Evolutionary conservation across 371 early-diverging fungal genomes (phyloP), one percentile per base, ranked within the genome.

Genomic region (Lichtheimia ornata): DNA sequence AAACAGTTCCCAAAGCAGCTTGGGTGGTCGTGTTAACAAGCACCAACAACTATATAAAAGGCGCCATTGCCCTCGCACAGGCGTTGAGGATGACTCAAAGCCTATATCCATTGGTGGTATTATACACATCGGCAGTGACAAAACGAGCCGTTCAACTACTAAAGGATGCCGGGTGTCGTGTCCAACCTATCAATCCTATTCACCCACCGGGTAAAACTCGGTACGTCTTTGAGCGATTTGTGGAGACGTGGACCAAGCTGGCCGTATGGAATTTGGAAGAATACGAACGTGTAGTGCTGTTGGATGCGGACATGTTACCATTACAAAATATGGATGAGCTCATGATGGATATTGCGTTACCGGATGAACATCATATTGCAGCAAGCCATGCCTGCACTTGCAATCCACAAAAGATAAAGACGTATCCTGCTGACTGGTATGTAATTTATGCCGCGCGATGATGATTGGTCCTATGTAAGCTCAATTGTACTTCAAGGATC

Each of bases 251-350:
- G 70, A 94, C 96, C 25, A 96, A 95, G 73, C 69, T 96, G 30
- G 89, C 92, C 62, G 86, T 88, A 35, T 95, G 91, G 84, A 77
- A 85, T 24, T 79, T 88, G 35, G 76, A 84, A 28, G 56, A 62
- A 17, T 89, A 79, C 62, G 79, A 82, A 22, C 78, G 84, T 41
- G 78, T 94, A 22, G 86, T 88, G 40, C 91, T 93, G 56, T 56
- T 97, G 56, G 97, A 95, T 66, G 91, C 95, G 0, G 97, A 95
- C 67, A 88, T 90, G 56, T 76, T 97, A 2, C 88, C 91, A 12
- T 71, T 88, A 42, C 71, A 82, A 63, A 86, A 91, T 56, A 84
- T 95, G 59, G 95, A 94, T 59, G 87, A 88, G 18, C 61, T 97
- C 14, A 66, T 81, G 70, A 63, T 69, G 9, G 11, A 35, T 35